Percentiles rank a stretch among this genome's conserved stretches.
These are phyloP conservation scores for Papilionanthe hybrid DNA, from an alignment of 116 monocot species.

Conservation along the genomic window DNA sequence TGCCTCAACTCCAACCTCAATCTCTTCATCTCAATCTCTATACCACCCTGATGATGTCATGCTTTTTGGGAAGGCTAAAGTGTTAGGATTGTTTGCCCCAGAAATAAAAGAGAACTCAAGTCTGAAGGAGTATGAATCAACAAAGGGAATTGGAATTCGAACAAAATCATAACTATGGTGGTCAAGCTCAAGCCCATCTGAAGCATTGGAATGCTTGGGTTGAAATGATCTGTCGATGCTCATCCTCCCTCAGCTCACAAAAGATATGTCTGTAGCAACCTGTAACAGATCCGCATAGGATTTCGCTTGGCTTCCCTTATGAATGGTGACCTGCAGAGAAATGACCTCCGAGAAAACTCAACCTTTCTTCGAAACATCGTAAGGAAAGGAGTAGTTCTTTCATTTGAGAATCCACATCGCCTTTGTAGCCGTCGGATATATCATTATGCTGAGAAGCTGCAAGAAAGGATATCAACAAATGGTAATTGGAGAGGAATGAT, in stretches of 20 bases:
- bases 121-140: constrained; percentile 14
- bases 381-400: constrained; percentile 72
- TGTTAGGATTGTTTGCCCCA: constrained; percentile 15
- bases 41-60: constrained; percentile 27
- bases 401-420: constrained; percentile 9
- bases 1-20: constrained; percentile 29
- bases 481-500: no score
- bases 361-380: constrained; percentile 52
- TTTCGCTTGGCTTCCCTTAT: constrained; percentile 9
- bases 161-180: constrained; percentile 18
- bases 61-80: constrained; percentile 35
- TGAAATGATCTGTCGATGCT: constrained; percentile 32
- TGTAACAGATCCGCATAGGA: constrained; percentile 17
- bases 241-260: constrained; percentile 44
- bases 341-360: background rate
- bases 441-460: constrained; percentile 2
- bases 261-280: constrained; percentile 47
- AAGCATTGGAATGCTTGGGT: constrained; percentile 34
- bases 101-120: constrained; percentile 22
- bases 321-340: constrained; percentile 29
- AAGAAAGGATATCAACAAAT: background rate
- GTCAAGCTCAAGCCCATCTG: constrained; percentile 21
- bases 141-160: constrained; percentile 5
- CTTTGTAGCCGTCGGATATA: background rate
- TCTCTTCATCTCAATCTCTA: constrained; percentile 30